Evolutionary conservation across 306 rosid species (phyloP).

Genomic region (Inga laurina): DNA sequence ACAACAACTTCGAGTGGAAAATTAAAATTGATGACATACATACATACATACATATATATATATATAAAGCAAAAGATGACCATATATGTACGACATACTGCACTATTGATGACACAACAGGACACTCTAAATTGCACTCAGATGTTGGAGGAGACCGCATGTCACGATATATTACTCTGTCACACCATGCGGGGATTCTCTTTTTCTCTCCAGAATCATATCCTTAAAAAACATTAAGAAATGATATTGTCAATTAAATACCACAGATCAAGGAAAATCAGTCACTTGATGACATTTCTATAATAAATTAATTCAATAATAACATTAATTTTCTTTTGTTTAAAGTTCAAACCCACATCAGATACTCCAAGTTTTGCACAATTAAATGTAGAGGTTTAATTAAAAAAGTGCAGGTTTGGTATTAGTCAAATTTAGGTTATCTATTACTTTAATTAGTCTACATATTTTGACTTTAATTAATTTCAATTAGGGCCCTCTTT

Average conservation of each 20-base stretch:
- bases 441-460: no score
- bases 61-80: slow-evolving; percentile 20
- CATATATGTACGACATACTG: slow-evolving; percentile 59
- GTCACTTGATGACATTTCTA: background rate
- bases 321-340: background rate
- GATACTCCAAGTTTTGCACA: background rate
- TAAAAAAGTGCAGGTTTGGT: no score
- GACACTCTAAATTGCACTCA: slow-evolving; percentile 79
- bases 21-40: background rate
- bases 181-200: slow-evolving; percentile 99
- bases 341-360: background rate
- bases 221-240: slow-evolving; percentile 76
- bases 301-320: background rate
- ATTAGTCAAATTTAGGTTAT: no score
- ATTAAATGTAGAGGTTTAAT: no score
- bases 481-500: no score
- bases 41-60: no score
- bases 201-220: slow-evolving; percentile 98
- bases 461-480: no score
- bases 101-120: slow-evolving; percentile 80
- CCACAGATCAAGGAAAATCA: background rate
- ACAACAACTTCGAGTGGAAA: slow-evolving; percentile 5
- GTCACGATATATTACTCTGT: slow-evolving; percentile 94
- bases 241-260: background rate
- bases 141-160: slow-evolving; percentile 59